Evolutionary conservation across 225 moss, liverwort and hornwort genomes (phyloP).

Genomic region (Sphagnum tenellum): DNA sequence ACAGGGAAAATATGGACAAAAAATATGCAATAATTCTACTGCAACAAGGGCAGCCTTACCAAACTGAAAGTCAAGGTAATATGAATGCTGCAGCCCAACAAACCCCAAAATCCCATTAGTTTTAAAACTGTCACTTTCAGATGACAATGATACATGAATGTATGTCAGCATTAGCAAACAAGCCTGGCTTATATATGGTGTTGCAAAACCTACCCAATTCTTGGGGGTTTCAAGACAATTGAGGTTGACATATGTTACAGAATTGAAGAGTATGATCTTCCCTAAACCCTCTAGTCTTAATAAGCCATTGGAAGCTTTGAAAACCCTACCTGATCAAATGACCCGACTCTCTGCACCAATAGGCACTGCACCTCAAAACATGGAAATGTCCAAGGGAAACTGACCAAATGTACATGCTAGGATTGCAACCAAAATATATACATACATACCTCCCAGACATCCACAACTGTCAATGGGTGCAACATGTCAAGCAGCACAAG

Average conservation of each 20-base stretch:
- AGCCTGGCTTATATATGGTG: too few relatives aligned
- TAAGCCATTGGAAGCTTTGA: too few relatives aligned
- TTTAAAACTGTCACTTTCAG: background rate
- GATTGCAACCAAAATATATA: background rate
- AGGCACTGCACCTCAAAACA: too few relatives aligned
- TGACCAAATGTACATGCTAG: background rate
- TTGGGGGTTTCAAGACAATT: too few relatives aligned
- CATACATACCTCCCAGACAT: conserved; percentile 26
- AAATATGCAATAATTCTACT: too few relatives aligned
- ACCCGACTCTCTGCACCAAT: background rate
- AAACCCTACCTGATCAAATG: background rate
- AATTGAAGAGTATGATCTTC: background rate
- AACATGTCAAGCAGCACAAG: background rate
- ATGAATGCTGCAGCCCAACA: conserved; percentile 48
- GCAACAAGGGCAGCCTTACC: background rate
- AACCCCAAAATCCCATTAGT: background rate
- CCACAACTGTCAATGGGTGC: conserved; percentile 25
- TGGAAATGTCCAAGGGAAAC: background rate
- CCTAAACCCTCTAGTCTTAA: background rate
- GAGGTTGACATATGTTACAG: too few relatives aligned
- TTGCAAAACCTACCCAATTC: too few relatives aligned
- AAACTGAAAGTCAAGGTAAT: conserved; percentile 78
- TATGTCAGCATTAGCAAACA: too few relatives aligned
- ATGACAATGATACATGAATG: background rate
- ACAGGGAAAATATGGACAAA: too few relatives aligned